Conservation (phyloP, 352 stramenopile species). For the Plasmopara viticola region DNA sequence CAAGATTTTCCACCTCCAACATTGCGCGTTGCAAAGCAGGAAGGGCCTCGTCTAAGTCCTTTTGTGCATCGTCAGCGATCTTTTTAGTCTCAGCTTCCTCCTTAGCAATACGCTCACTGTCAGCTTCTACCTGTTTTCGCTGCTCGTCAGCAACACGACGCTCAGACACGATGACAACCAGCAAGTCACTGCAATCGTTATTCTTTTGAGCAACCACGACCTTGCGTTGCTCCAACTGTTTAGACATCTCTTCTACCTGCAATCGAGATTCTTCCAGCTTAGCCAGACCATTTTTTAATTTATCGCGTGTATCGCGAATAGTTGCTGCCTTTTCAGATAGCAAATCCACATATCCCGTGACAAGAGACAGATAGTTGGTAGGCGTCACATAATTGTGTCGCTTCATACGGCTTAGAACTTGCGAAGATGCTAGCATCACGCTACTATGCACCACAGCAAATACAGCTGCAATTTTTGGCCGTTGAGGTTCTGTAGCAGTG, state of each 20-base stretch:
- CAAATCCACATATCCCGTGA: constrained; percentile 87
- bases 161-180: constrained; percentile 93
- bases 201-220: constrained; percentile 88
- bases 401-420: constrained; percentile 87
- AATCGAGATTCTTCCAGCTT: constrained; percentile 79
- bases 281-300: constrained; percentile 75
- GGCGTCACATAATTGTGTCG: constrained; percentile 93
- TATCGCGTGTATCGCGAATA: constrained; percentile 72
- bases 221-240: constrained; percentile 84
- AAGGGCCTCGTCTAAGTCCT: constrained; percentile 92
- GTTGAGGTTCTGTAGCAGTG: constrained; percentile 59
- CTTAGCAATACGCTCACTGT: constrained; percentile 87
- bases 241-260: constrained; percentile 84
- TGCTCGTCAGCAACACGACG: constrained; percentile 92
- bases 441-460: constrained; percentile 88
- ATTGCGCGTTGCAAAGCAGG: constrained; percentile 91
- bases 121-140: constrained; percentile 90
- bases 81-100: constrained; percentile 91
- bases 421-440: constrained; percentile 72
- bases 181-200: constrained; percentile 92
- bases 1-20: constrained; percentile 91
- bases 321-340: constrained; percentile 66
- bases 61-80: constrained; percentile 92
- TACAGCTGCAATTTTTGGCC: constrained; percentile 77
- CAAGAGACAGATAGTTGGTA: constrained; percentile 90